phyloP scores from a whole-genome alignment of 2,329 filamentous ascomycete species.

The Aspergillus uvarum region DNA sequence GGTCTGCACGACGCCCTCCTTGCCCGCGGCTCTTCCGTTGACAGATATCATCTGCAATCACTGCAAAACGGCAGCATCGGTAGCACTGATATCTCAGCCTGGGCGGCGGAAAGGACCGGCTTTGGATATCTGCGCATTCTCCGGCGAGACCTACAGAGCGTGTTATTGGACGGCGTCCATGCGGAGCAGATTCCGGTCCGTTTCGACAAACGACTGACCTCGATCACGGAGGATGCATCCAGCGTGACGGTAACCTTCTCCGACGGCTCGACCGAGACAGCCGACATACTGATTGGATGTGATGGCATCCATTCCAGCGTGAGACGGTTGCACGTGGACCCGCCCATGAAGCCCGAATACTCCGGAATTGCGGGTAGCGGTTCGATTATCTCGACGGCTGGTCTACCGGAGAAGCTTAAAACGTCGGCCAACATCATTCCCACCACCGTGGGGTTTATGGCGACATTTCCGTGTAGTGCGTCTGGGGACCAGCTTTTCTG shows the following conservation, averaged over 20 bases:
- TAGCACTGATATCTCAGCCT: neutral
- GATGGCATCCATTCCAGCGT: conserved; percentile 43
- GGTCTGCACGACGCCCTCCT: conserved; percentile 21
- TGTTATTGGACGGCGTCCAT: conserved; percentile 21
- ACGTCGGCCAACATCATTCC: conserved; percentile 12
- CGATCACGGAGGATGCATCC: conserved; percentile 21
- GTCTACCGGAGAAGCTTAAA: neutral
- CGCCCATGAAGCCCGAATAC: conserved; percentile 30
- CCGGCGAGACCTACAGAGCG: conserved; percentile 28
- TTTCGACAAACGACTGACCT: conserved; percentile 9
- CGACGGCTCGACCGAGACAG: conserved; percentile 17
- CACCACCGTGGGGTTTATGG: conserved; percentile 28
- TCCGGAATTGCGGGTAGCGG: conserved; percentile 28
- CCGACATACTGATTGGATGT: conserved; percentile 33
- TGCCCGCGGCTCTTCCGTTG: conserved; percentile 12
- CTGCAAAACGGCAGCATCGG: neutral
- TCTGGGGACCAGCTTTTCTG: conserved; percentile 27
- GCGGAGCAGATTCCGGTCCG: conserved; percentile 10
- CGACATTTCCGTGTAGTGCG: conserved; percentile 24
- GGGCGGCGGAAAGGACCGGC: conserved; percentile 17
- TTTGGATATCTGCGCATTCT: conserved; percentile 30
- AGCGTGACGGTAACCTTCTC: conserved; percentile 14
- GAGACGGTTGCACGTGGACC: conserved; percentile 33
- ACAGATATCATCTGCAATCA: neutral
- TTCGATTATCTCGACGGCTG: conserved; percentile 16